Conservation (phyloP, 1,139 yeast species). For the Schwanniomyces etchellsii region DNA sequence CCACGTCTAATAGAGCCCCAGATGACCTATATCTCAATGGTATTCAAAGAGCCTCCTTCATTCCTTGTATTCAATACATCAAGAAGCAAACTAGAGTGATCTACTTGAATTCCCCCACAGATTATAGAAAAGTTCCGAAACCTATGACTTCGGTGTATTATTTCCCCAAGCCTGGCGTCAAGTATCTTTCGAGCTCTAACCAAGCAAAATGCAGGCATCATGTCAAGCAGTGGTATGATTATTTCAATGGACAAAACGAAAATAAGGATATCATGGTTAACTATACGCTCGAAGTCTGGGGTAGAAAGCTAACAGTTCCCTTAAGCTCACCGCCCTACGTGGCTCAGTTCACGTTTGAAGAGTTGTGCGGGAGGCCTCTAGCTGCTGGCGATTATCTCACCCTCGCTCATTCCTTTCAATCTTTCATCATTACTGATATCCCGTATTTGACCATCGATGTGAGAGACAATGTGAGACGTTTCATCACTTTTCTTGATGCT, state of each 20-base stretch:
- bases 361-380: slow-evolving; percentile 78
- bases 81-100: slow-evolving; percentile 72
- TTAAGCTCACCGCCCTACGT: slow-evolving; percentile 69
- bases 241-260: slow-evolving; percentile 56
- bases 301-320: slow-evolving; percentile 74
- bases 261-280: slow-evolving; percentile 24
- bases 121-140: slow-evolving; percentile 82
- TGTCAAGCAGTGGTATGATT: slow-evolving; percentile 69
- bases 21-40: slow-evolving; percentile 91
- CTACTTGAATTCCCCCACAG: slow-evolving; percentile 84
- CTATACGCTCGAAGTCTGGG: slow-evolving; percentile 70
- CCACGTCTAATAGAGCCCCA: slow-evolving; percentile 94
- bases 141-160: slow-evolving; percentile 81
- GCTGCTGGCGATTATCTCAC: slow-evolving; percentile 96
- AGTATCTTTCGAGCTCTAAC: slow-evolving; percentile 48
- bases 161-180: slow-evolving; percentile 61
- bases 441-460: slow-evolving; percentile 76
- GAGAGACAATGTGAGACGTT: slow-evolving; percentile 81
- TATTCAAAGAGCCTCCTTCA: slow-evolving; percentile 81
- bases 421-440: slow-evolving; percentile 84
- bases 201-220: slow-evolving; percentile 56
- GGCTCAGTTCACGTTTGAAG: slow-evolving; percentile 82
- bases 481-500: slow-evolving; percentile 91
- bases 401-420: slow-evolving; percentile 68
- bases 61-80: slow-evolving; percentile 84